Conservation (phyloP, 2,329 filamentous ascomycete species). For the Didymella pomorum region DNA sequence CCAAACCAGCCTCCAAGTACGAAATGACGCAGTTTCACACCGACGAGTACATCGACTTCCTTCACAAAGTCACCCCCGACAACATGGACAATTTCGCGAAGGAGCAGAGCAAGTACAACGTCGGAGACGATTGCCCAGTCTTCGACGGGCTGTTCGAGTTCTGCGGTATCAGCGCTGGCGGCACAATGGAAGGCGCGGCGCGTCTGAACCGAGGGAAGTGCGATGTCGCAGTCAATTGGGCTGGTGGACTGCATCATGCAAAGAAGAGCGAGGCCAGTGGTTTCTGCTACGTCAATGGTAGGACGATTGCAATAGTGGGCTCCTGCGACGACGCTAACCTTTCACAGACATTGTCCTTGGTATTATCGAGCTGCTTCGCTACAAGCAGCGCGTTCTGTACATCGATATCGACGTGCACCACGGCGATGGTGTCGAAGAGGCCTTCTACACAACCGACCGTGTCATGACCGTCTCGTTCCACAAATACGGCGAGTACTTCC, state of each 20-base stretch:
- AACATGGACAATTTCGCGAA: conserved; percentile 95
- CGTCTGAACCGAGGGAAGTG: conserved; percentile 72
- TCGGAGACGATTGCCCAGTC: conserved; percentile 69
- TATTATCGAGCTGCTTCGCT: conserved; percentile 85
- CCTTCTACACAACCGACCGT: conserved; percentile 74
- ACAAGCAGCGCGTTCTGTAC: conserved; percentile 87
- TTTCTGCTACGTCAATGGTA: conserved; percentile 92
- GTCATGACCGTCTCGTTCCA: conserved; percentile 78
- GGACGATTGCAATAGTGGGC: neutral
- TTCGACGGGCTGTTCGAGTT: conserved; percentile 76
- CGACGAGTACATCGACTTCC: conserved; percentile 75
- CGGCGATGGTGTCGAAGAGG: conserved; percentile 79
- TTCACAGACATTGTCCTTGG: conserved; percentile 83
- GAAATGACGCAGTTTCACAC: conserved; percentile 79
- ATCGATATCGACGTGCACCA: conserved; percentile 96
- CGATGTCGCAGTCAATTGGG: conserved; percentile 72
- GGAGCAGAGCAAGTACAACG: conserved; percentile 83
- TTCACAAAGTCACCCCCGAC: conserved; percentile 91
- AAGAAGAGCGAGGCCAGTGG: conserved; percentile 94
- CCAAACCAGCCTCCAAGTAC: conserved; percentile 66
- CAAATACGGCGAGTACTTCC: conserved; percentile 77
- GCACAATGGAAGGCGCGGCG: conserved; percentile 75
- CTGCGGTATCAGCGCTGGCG: conserved; percentile 73
- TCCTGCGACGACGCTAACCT: conserved; percentile 39
- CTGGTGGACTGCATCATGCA: conserved; percentile 93